Base-by-base conservation (phyloP, 1,284 basidiomycete species). In the Peniophora sp. region DNA sequence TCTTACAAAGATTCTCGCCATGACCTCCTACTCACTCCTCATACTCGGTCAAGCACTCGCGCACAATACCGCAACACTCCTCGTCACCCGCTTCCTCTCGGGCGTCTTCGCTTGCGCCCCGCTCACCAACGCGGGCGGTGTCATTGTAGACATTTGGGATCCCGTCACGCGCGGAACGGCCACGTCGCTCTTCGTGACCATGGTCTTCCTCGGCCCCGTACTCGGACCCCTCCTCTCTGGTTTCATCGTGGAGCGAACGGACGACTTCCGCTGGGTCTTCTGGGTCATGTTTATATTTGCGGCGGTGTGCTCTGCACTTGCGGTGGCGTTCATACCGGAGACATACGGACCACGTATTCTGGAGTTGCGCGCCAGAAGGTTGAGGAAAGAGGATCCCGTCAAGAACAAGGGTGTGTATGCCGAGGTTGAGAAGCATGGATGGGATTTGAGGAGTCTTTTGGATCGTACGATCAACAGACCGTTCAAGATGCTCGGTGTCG, bases 31-130 rank as follows among this genome's bases (percentile, higher is more conserved):
- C 65, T 78, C 78, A 2, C 56, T 85, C 3, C 76, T 85, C 55
- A 75, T 78, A 55, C 69, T 87, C 22, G 82, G 83, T 2, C 81
- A 82, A 65, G 77, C 81, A 0, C 69, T 84, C 6, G 83, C 82
- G 0, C 69, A 69, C 12, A 82, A 85, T 58, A 79, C 86, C 27
- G 67, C 75, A 50, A 83, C 83, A 0, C 66, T 89, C 2, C 68
- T 87, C 6, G 64, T 83, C 43, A 80, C 77, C 0, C 77, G 87
- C 2, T 87, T 88, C 63, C 62, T 90, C 8, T 71, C 69, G 38
- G 85, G 85, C 2, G 75, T 87, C 59, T 87, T 85, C 55, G 86
- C 79, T 3, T 74, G 77, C 1, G 85, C 79, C 0, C 84, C 85
- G 0, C 57, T 88, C n/a, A 81, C 81, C 1, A 81, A 79, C 51